Base-by-base conservation (phyloP, 2,329 filamentous ascomycete genomes). In the Hypoxylon sp. region DNA sequence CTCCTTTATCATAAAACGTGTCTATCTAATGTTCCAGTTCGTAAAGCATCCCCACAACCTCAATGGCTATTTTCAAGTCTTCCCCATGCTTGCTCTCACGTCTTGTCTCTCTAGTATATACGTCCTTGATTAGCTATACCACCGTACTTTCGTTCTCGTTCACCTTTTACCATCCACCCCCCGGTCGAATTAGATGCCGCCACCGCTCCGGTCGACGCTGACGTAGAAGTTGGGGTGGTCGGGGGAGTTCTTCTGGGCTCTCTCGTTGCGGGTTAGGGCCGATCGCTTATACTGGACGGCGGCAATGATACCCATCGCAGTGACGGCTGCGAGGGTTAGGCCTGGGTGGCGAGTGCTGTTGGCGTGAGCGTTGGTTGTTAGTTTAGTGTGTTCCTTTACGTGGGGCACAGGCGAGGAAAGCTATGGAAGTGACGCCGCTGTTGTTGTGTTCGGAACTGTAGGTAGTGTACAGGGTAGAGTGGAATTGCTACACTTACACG, bases 181-280 rank as follows among this genome's bases (percentile, higher is more conserved):
- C 21, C 11, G 2, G 19, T 4, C 5, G n/a, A n/a, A 21, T 25
- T 50, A 78, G 68, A 78, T 74, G 0, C 76, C 76, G 0, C 76
- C 76, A 32, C 85, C 85, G 71, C 84, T 86, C 23, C 85, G 81
- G 60, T 86, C 84, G 61, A 86, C 84, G 61, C 80, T 83, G 60
- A 86, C 84, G 74, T 86, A 84, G 53, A 82, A 78, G 67, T 81
- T 80, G 23, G 78, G 77, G 3, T 75, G 72, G 38, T 76, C 75
- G 62, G 70, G 70, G 30, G 75, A 77, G 73, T 78, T 79, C 77
- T 66, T 76, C 73, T 84, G 82, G 41, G 79, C 80, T 32, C 76
- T 64, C 70, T 85, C 83, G 77, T 85, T 85, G 60, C 77, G 75
- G 41, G 75, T 76, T 28, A 83, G 68, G 3, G 77, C 75, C 30